These are phyloP conservation scores for Passiflora organensis DNA, from an alignment of 345 rosid genomes.

Conservation along the genomic window DNA sequence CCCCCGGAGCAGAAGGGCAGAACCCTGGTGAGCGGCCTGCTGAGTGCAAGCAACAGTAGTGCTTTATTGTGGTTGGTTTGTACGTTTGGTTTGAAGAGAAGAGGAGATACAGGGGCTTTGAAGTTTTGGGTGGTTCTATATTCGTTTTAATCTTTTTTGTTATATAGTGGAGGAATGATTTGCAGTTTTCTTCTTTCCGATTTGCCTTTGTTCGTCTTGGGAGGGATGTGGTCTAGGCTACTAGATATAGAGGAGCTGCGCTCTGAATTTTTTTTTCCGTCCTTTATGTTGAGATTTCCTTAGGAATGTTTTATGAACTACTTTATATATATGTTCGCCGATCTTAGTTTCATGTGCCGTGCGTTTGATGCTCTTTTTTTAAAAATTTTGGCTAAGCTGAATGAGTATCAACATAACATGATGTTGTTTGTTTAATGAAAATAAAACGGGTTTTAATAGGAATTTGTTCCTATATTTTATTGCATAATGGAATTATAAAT, in stretches of 20 bases:
- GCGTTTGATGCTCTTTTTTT: not conserved
- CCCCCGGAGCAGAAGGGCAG: constrained; percentile 44
- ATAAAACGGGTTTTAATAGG: too few relatives aligned
- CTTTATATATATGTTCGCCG: not conserved
- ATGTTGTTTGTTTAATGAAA: too few relatives aligned
- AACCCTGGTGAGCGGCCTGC: constrained; percentile 74
- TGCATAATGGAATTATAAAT: too few relatives aligned
- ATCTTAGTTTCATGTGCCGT: not conserved
- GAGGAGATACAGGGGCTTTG: not conserved
- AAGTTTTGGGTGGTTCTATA: constrained; percentile 20
- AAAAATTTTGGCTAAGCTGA: not conserved
- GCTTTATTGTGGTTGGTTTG: not conserved
- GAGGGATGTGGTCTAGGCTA: constrained; percentile 5
- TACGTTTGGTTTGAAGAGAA: not conserved
- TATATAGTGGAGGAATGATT: constrained; percentile 6
- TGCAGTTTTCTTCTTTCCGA: constrained; percentile 6
- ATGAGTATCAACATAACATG: too few relatives aligned
- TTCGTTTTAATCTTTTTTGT: constrained; percentile 7
- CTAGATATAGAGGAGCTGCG: not conserved
- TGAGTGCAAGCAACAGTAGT: constrained; percentile 95
- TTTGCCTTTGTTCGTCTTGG: constrained; percentile 15
- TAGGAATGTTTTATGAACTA: not conserved
- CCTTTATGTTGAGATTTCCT: constrained; percentile 3
- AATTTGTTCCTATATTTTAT: too few relatives aligned
- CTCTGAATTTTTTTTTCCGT: not conserved